Conservation (phyloP, 2,329 filamentous ascomycete species). For the Cercospora sp. region DNA sequence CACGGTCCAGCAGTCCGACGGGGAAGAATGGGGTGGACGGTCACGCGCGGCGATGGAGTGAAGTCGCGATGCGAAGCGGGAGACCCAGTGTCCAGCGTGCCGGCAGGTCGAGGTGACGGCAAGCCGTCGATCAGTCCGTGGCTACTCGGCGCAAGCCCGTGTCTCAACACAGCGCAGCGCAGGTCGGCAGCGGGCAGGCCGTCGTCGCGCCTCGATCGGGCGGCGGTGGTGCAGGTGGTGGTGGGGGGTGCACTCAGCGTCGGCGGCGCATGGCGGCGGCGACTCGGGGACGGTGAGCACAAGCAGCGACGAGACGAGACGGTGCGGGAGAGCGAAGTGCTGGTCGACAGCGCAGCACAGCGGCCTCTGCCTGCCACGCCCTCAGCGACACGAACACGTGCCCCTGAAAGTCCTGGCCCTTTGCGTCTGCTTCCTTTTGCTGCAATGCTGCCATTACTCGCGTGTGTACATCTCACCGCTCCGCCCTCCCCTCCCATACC, state of each 20-base stretch:
- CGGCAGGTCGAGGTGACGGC: constrained; percentile 14
- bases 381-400: not conserved
- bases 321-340: not conserved
- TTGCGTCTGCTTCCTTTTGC: not conserved
- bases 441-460: not conserved
- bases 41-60: not conserved
- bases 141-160: constrained; percentile 8
- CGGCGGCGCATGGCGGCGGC: constrained; percentile 11
- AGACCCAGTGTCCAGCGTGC: constrained; percentile 11
- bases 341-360: not conserved
- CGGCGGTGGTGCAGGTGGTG: not conserved
- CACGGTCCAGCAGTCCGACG: not conserved
- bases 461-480: not conserved
- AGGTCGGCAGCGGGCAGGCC: not conserved
- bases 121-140: constrained; percentile 16
- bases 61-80: constrained; percentile 9
- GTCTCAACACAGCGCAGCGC: not conserved
- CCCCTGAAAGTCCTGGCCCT: not conserved
- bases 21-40: not conserved
- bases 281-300: not conserved
- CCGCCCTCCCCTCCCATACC: not conserved
- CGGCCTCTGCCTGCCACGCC: not conserved
- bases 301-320: not conserved
- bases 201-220: not conserved
- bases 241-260: constrained; percentile 3